Conservation (phyloP, 2,329 filamentous ascomycete genomes). For the Claviceps cyperi region DNA sequence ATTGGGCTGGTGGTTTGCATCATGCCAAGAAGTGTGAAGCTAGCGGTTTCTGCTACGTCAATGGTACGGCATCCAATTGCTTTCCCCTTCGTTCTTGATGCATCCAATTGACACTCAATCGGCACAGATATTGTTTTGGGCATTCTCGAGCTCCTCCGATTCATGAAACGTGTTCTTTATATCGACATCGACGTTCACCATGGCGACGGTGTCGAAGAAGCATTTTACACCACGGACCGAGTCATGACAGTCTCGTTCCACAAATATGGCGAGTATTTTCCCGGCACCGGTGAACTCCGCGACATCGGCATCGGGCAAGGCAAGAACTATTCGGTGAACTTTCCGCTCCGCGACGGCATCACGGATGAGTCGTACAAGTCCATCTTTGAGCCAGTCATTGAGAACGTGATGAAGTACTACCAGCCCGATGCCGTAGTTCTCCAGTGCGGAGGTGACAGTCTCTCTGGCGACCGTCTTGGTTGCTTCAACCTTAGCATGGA, state of each 20-base stretch:
- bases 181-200: slow-evolving; percentile 94
- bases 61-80: slow-evolving; percentile 43
- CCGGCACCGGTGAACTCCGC: slow-evolving; percentile 74
- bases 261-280: slow-evolving; percentile 95
- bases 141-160: slow-evolving; percentile 79
- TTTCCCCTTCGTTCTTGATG: neutral
- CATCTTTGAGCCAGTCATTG: slow-evolving; percentile 83
- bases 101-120: slow-evolving; percentile 1
- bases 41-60: slow-evolving; percentile 96
- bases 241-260: slow-evolving; percentile 92
- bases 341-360: slow-evolving; percentile 82
- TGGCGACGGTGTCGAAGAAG: slow-evolving; percentile 84
- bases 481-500: slow-evolving; percentile 97
- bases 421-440: slow-evolving; percentile 84
- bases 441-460: slow-evolving; percentile 88
- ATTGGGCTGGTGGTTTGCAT: slow-evolving; percentile 94
- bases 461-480: slow-evolving; percentile 85
- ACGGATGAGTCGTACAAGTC: slow-evolving; percentile 79
- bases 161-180: slow-evolving; percentile 91
- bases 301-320: slow-evolving; percentile 79
- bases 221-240: slow-evolving; percentile 82
- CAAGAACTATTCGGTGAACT: slow-evolving; percentile 83
- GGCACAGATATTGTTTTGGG: slow-evolving; percentile 78
- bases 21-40: slow-evolving; percentile 96
- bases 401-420: slow-evolving; percentile 75